Evolutionary conservation across 202 grass and related monocot species (phyloP).

Genomic region (Zizania palustris): DNA sequence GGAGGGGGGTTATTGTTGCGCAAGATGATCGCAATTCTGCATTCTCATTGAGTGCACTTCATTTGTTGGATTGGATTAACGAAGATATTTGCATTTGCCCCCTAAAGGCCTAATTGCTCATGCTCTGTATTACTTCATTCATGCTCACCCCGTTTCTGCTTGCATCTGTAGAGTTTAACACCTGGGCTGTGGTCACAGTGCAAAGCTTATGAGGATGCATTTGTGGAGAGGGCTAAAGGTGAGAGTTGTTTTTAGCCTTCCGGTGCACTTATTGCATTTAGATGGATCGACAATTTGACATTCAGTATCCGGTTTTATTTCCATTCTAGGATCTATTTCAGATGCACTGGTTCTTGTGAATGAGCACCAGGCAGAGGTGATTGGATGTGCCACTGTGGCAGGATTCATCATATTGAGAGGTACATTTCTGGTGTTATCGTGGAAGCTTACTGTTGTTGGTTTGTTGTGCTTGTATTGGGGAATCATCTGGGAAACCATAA

Average conservation of each 20-base stretch:
- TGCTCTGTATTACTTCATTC: slow-evolving; percentile 10
- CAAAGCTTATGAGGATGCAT: slow-evolving; percentile 67
- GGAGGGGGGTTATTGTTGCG: background rate
- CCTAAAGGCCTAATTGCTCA: background rate
- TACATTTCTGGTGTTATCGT: slow-evolving; percentile 29
- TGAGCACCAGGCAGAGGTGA: slow-evolving; percentile 70
- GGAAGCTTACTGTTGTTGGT: slow-evolving; percentile 19
- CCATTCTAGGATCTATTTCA: slow-evolving; percentile 41
- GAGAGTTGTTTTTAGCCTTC: background rate
- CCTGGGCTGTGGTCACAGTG: slow-evolving; percentile 61
- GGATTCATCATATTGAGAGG: slow-evolving; percentile 81
- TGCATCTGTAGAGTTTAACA: slow-evolving; percentile 53
- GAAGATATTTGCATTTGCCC: slow-evolving; percentile 18
- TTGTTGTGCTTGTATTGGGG: slow-evolving; percentile 7
- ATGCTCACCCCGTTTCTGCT: slow-evolving; percentile 13
- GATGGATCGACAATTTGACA: slow-evolving; percentile 12
- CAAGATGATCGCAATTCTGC: slow-evolving; percentile 6
- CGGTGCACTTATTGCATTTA: slow-evolving; percentile 20
- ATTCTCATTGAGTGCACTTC: background rate
- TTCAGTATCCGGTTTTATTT: slow-evolving; percentile 36
- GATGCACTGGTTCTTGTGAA: slow-evolving; percentile 65
- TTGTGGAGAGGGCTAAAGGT: slow-evolving; percentile 73
- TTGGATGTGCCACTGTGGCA: slow-evolving; percentile 67
- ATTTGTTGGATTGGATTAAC: slow-evolving; percentile 23
- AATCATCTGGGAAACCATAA: background rate